Evolutionary conservation across 257 asterid species (phyloP), one percentile per base, ranked within the genome.

Genomic region (Ligustrum vulgare): DNA sequence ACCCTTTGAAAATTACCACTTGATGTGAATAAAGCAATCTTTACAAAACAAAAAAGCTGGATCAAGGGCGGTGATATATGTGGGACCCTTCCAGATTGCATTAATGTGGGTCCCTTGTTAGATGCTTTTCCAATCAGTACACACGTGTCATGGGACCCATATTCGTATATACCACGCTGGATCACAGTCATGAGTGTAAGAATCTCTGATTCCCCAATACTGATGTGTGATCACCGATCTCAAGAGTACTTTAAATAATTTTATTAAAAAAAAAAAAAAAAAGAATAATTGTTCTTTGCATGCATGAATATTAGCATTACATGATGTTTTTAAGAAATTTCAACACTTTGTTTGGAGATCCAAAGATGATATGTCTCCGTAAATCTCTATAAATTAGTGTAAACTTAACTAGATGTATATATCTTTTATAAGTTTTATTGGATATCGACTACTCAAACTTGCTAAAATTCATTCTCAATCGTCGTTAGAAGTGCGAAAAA

Each of bases 91-190:
- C 81, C n/a, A 66, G 75, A 73, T 37, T 72, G 78, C 72, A 72
- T 35, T 25, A 18, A 66, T 2, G 75, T 72, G 82, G 89, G 90
- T 67, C 85, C 90, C 83, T 0, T 10, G 2, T 3, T 45, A 63
- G 73, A 76, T 79, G 77, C 86, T 77, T 83, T 84, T 72, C 70
- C 54, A 23, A 23, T 58, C 51, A 65, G 63, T 66, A 75, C 47
- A 51, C 90, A 70, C 83, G 87, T 88, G 87, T 76, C 47, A 1
- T 34, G 86, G 89, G 82, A 1, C 86, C 89, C 80, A 78, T 80
- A 22, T 71, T 66, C 71, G 39, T 77, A 77, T 70, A 70, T 73
- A 32, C 90, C 93, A 89, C 79, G 90, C 80, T 82, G 90, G 90
- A 85, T 82, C 81, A 36, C 70, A 74, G 85, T 86, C 88, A 86